phyloP scores from a whole-genome alignment of 768 basidiomycete species.

The Calocera cornea region DNA sequence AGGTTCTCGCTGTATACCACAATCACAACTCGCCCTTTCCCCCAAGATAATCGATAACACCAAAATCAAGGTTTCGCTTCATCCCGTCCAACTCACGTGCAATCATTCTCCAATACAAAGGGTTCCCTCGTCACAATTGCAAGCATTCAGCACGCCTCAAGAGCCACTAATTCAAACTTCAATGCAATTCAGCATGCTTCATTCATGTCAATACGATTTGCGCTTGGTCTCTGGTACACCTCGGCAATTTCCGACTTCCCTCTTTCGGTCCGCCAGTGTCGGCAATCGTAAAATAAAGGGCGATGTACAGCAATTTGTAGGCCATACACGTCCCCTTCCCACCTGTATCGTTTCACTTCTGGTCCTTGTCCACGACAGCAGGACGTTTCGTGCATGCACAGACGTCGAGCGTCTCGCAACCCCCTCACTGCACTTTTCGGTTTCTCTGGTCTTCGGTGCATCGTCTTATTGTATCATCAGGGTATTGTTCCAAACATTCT shows the following conservation, averaged over 20 bases:
- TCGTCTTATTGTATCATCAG: not conserved
- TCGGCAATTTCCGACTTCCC: not conserved
- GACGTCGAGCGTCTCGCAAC: not conserved
- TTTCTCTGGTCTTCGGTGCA: not conserved
- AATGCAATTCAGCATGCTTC: not conserved
- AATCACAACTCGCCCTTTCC: not conserved
- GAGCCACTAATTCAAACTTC: not conserved
- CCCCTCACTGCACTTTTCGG: not conserved
- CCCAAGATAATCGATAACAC: not conserved
- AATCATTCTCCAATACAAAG: not conserved
- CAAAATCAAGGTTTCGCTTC: not conserved
- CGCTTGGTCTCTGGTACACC: slow-evolving; percentile 2
- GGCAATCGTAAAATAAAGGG: slow-evolving; percentile 2
- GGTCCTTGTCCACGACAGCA: not conserved
- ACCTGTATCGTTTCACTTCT: not conserved
- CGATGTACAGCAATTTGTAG: slow-evolving; percentile 1
- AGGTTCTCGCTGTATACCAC: not conserved
- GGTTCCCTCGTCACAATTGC: not conserved
- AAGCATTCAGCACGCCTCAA: not conserved
- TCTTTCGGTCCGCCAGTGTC: not conserved
- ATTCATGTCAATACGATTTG: slow-evolving; percentile 6
- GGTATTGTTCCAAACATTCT: not conserved
- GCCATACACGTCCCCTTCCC: not conserved
- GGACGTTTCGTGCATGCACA: not conserved
- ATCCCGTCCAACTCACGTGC: slow-evolving; percentile 1